A percentile compares a stretch with the other conserved stretches of the same genome.
These are phyloP conservation scores for Cardiospermum halicacabum DNA, from an alignment of 345 rosid genomes.

Conservation along the genomic window DNA sequence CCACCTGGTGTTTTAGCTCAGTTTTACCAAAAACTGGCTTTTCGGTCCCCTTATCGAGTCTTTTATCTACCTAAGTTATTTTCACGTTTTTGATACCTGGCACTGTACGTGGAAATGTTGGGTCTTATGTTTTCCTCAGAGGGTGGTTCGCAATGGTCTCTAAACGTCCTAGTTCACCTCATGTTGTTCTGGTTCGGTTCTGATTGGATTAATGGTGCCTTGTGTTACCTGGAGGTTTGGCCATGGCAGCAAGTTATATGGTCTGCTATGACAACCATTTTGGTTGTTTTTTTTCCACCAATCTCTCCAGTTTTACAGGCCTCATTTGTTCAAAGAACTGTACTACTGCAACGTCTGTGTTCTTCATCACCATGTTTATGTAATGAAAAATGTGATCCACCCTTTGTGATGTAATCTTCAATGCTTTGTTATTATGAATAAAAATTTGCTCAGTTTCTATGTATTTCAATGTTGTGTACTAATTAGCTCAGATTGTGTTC, in stretches of 20 bases:
- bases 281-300: conserved; percentile 32
- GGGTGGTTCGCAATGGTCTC: conserved; percentile 12
- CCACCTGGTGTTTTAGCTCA: conserved; percentile 40
- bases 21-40: conserved; percentile 26
- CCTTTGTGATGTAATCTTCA: conserved; percentile 25
- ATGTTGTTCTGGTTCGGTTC: conserved; percentile 19
- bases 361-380: conserved; percentile 13
- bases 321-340: conserved; percentile 26
- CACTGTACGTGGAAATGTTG: conserved; percentile 25
- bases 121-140: conserved; percentile 27
- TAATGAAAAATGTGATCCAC: conserved; percentile 20
- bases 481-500: no score
- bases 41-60: conserved; percentile 15
- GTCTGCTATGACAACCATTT: conserved; percentile 38
- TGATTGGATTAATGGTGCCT: conserved; percentile 28
- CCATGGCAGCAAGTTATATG: conserved; percentile 35
- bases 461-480: not conserved
- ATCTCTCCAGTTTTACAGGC: conserved; percentile 32
- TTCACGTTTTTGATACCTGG: conserved; percentile 23
- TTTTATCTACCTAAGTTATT: conserved; percentile 25
- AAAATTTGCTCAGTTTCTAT: conserved; percentile 4
- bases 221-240: conserved; percentile 34
- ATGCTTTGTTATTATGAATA: conserved; percentile 11
- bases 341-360: conserved; percentile 14
- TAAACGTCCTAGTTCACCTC: conserved; percentile 12